phyloP scores from a whole-genome alignment of 148 eudicot species.

The Vaccinium darrowii region DNA sequence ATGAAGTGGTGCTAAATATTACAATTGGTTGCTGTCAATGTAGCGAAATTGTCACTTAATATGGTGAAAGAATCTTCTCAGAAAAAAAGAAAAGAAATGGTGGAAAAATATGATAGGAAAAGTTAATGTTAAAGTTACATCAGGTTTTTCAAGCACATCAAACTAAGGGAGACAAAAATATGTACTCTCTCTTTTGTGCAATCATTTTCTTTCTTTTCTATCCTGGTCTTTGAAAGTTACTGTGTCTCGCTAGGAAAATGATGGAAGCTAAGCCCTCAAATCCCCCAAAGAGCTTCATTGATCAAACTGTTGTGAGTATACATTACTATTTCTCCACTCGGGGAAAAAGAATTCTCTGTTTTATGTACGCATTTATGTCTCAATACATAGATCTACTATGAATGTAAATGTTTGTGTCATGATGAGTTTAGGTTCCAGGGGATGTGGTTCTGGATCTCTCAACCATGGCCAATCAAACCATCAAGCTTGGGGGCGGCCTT shows the following conservation, averaged over 20 bases:
- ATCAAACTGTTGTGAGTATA: conserved; percentile 52
- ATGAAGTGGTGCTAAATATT: not conserved
- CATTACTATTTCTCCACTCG: not conserved
- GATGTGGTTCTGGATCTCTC: conserved; percentile 81
- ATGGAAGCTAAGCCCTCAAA: conserved; percentile 47
- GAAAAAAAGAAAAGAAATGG: too few species aligned
- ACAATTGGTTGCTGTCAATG: not conserved
- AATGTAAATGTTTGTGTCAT: not conserved
- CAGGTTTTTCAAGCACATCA: not conserved
- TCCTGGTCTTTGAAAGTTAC: not conserved
- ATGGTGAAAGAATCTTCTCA: not conserved
- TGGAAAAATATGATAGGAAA: not conserved
- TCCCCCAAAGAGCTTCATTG: conserved; percentile 35
- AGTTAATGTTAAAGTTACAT: not conserved
- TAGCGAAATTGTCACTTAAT: not conserved
- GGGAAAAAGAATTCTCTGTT: not conserved
- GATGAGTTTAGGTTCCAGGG: conserved; percentile 61
- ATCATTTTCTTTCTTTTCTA: not conserved
- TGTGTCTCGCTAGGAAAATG: not conserved
- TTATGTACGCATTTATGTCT: not conserved
- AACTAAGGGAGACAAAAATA: not conserved
- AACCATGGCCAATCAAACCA: conserved; percentile 55
- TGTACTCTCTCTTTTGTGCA: not conserved
- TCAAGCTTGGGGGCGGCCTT: conserved; percentile 80
- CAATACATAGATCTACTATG: not conserved